phyloP scores from a whole-genome alignment of 225 moss, liverwort and hornwort species.

The Pseudisothecium myosuroides region DNA sequence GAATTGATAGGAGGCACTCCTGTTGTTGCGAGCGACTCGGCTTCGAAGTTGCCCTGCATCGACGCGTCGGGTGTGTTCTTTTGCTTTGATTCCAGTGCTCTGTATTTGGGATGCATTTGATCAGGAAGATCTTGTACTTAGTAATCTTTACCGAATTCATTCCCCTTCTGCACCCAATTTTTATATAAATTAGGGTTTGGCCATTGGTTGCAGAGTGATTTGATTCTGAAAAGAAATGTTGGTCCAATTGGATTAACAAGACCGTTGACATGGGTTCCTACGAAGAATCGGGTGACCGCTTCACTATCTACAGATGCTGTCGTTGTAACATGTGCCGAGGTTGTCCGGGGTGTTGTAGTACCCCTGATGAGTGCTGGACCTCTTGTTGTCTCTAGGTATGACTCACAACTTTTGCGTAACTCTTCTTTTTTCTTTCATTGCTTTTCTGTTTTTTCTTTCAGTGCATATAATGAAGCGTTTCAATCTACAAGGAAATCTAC shows the following conservation, averaged over 20 bases:
- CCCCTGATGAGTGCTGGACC: slow-evolving; percentile 10
- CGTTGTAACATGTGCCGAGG: slow-evolving; percentile 1
- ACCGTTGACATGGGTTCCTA: neutral
- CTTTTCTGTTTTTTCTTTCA: neutral
- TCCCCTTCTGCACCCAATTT: neutral
- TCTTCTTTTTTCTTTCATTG: neutral
- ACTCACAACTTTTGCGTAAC: neutral
- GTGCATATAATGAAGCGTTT: neutral
- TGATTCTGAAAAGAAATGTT: neutral
- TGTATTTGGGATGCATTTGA: neutral
- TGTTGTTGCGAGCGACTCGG: neutral
- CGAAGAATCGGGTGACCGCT: neutral
- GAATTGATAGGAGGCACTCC: neutral
- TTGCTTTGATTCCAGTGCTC: neutral
- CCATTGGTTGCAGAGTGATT: neutral
- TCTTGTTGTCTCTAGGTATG: slow-evolving; percentile 15
- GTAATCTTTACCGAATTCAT: neutral
- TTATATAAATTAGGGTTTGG: neutral
- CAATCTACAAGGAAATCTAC: neutral
- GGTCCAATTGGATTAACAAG: neutral
- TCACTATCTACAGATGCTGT: slow-evolving; percentile 4
- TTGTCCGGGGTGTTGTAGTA: neutral
- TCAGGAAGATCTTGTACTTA: neutral
- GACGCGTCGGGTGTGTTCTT: slow-evolving; percentile 5
- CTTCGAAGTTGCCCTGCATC: neutral